Conservation (phyloP, 2,329 filamentous ascomycete species). For the Nigrograna mackinnonii region DNA sequence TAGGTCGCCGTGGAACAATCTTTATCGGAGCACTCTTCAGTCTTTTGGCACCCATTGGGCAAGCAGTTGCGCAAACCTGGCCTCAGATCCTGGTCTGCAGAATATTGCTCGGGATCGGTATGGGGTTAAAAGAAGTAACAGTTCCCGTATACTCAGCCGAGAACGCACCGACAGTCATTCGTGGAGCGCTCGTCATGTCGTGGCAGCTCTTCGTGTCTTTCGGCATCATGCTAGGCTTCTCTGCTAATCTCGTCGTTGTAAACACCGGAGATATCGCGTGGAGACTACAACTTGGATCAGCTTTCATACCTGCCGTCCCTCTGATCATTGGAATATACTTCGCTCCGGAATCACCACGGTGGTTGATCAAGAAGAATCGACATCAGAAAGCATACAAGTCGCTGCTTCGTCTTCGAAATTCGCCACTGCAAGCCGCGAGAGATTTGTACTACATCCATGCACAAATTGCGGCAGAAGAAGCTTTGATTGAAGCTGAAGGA, state of each 20-base stretch:
- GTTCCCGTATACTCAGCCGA: slow-evolving; percentile 47
- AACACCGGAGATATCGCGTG: slow-evolving; percentile 17
- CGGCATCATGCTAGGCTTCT: slow-evolving; percentile 24
- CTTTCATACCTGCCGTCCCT: slow-evolving; percentile 22
- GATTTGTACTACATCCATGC: slow-evolving; percentile 46
- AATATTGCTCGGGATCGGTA: slow-evolving; percentile 31
- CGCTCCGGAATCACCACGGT: slow-evolving; percentile 36
- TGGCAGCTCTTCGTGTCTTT: slow-evolving; percentile 27
- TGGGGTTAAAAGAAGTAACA: slow-evolving; percentile 43
- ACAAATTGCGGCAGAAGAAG: slow-evolving; percentile 31
- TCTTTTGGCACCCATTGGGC: slow-evolving; percentile 26
- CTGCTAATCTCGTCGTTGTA: slow-evolving; percentile 10
- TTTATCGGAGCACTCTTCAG: slow-evolving; percentile 30
- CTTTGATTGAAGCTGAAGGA: slow-evolving; percentile 16
- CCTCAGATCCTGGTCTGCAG: slow-evolving; percentile 8
- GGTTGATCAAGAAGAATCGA: slow-evolving; percentile 44
- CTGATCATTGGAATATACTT: slow-evolving; percentile 19
- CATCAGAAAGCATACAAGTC: slow-evolving; percentile 41
- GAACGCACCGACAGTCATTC: slow-evolving; percentile 40
- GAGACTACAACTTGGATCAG: slow-evolving; percentile 24
- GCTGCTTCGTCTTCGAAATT: slow-evolving; percentile 36
- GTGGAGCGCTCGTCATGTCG: slow-evolving; percentile 44
- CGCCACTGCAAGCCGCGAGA: slow-evolving; percentile 42
- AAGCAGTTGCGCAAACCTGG: slow-evolving; percentile 24
- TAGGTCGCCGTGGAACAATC: slow-evolving; percentile 29